Percentiles rank a stretch among this genome's conserved stretches.
phyloP scores from a whole-genome alignment of 352 stramenopile species.

The Blastocystis sp. region DNA sequence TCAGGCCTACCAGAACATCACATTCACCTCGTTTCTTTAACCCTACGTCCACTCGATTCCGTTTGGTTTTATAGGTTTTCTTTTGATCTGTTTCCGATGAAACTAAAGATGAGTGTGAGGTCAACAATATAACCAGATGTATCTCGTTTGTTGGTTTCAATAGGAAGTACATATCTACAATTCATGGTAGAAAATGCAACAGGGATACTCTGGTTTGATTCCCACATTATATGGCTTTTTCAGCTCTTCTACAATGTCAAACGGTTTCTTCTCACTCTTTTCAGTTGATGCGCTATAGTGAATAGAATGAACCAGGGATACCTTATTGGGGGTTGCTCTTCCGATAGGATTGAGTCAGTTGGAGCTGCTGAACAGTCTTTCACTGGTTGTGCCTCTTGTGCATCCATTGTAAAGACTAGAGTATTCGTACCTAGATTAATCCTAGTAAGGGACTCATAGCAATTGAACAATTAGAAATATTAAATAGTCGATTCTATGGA shows the following conservation, averaged over 20 bases:
- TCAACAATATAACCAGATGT: conserved; percentile 14
- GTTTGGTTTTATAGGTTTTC: conserved; percentile 44
- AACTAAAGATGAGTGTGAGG: background rate
- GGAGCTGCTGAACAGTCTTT: too few relatives aligned
- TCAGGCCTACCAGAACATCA: background rate
- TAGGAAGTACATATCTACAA: conserved; percentile 53
- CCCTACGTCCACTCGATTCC: conserved; percentile 50
- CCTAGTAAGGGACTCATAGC: too few relatives aligned
- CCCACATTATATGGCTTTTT: conserved; percentile 53
- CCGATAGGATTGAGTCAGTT: too few relatives aligned
- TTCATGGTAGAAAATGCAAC: background rate
- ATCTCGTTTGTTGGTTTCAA: background rate
- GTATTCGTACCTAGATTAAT: too few relatives aligned
- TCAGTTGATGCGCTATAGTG: too few relatives aligned
- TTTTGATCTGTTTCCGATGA: background rate
- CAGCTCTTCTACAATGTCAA: conserved; percentile 18
- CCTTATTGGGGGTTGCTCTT: too few relatives aligned
- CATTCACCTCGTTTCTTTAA: conserved; percentile 18
- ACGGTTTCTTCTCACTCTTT: background rate
- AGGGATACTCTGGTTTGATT: conserved; percentile 48
- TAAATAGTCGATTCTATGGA: too few relatives aligned
- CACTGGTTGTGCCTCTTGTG: too few relatives aligned
- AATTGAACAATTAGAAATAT: too few relatives aligned
- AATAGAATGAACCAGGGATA: too few relatives aligned
- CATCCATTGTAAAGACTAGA: too few relatives aligned